A percentile compares a stretch with the other conserved stretches of the same genome.
phyloP scores from a whole-genome alignment of 352 stramenopile species.

The Phytophthora kernoviae region DNA sequence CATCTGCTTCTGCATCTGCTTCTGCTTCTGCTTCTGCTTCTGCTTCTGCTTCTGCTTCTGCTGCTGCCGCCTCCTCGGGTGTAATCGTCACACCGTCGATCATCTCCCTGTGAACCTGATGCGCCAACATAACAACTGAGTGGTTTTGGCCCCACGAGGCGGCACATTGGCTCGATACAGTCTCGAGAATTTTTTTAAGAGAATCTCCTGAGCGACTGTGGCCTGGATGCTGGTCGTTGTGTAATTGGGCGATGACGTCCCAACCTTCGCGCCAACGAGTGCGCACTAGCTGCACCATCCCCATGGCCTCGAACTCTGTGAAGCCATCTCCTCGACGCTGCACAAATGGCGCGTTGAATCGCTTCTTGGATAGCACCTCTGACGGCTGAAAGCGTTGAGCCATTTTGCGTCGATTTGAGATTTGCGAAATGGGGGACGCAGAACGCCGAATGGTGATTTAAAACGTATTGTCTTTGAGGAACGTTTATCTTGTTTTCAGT shows the following conservation, averaged over 20 bases:
- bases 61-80: slow-evolving; percentile 1
- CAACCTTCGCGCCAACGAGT: slow-evolving; percentile 40
- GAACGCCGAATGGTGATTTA: not conserved
- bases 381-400: slow-evolving; percentile 29
- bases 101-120: slow-evolving; percentile 46
- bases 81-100: slow-evolving; percentile 23
- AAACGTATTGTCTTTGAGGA: not conserved
- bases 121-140: slow-evolving; percentile 35
- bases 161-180: slow-evolving; percentile 37
- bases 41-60: not conserved
- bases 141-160: slow-evolving; percentile 43
- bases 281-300: slow-evolving; percentile 41
- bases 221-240: slow-evolving; percentile 43
- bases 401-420: slow-evolving; percentile 28
- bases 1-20: not conserved
- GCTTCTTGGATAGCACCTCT: slow-evolving; percentile 20
- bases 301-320: slow-evolving; percentile 44
- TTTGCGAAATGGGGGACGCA: not conserved
- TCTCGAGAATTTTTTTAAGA: slow-evolving; percentile 53
- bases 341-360: slow-evolving; percentile 22
- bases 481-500: not conserved
- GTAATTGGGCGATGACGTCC: slow-evolving; percentile 40
- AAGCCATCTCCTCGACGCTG: slow-evolving; percentile 46
- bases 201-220: slow-evolving; percentile 46
- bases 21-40: not conserved